Evolutionary conservation across 164 flowering plant genomes (phyloP), one percentile per base, ranked within the genome.

Genomic region (Aristolochia contorta): DNA sequence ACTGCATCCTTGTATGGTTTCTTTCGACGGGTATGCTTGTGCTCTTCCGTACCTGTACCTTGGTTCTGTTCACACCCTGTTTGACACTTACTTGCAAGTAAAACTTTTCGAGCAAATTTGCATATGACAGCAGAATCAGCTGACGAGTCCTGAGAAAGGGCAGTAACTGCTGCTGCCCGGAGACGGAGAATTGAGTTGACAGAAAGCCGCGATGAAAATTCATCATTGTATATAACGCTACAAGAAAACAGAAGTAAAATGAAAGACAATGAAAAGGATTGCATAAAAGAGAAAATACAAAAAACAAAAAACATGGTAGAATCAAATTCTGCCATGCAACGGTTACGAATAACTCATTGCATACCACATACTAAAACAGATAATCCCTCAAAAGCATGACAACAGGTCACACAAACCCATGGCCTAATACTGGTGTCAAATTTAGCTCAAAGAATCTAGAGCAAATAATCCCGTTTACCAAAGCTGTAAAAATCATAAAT

Each of bases 151-250:
- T 84, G 73, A 54, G 90, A 74, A 8, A 90, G 66, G 30, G 92
- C 85, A 22, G 69, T 74, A 25, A 87, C 73, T 10, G 94, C 85
- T 45, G 89, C 82, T 61, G 87, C 87, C 46, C 87, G 90, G 63
- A 90, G 90, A 69, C 94, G 79, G 55, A 84, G 49, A 63, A 90
- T 72, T 15, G 97, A 87, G 47, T 77, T 77, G 67, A 84, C 78
- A 48, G 97, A 90, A 65, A 90, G 94, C 49, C 88, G 88, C 43
- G 97, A 52, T 18, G 97, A 90, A 69, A 87, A 87, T 70, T 90
- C 97, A 71, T 84, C 78, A 69, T 80, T 65, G 67, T 78, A 74
- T 37, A 90, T 70, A 62, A 90, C 75, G 76, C 97, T 89, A 88
- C 72, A 79, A 58, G 63, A 20, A 53, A 57, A 46, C 19, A 16